Percentiles rank a stretch among this genome's conserved stretches.
Evolutionary conservation across 2,329 filamentous ascomycete species (phyloP).

Genomic region (Colletotrichum euphorbiae): DNA sequence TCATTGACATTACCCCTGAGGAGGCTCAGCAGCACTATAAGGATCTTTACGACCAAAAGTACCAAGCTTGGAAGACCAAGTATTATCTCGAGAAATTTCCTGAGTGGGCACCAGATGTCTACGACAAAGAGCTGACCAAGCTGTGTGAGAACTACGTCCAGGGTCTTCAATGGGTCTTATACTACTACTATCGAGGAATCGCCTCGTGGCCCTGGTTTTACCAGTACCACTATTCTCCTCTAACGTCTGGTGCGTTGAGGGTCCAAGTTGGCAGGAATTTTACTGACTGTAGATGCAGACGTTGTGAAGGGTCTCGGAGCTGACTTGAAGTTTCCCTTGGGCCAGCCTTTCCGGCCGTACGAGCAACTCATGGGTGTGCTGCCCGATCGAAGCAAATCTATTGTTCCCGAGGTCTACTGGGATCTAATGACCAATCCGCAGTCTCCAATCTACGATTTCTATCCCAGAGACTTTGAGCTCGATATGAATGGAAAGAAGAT

Average conservation of each 20-base stretch:
- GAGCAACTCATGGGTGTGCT: constrained; percentile 99
- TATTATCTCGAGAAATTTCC: constrained; percentile 92
- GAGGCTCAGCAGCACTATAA: constrained; percentile 84
- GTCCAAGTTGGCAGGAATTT: constrained; percentile 56
- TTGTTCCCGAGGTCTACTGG: constrained; percentile 89
- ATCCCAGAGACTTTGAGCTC: constrained; percentile 94
- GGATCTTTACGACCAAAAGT: constrained; percentile 89
- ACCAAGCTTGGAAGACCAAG: constrained; percentile 91
- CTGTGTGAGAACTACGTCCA: constrained; percentile 97
- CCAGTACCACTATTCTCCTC: constrained; percentile 93
- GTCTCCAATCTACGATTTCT: constrained; percentile 97
- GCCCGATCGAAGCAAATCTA: constrained; percentile 96
- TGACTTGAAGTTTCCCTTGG: constrained; percentile 90
- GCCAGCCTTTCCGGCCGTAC: constrained; percentile 93
- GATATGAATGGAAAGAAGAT: constrained; percentile 99
- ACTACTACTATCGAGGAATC: constrained; percentile 97
- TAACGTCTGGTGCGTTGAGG: constrained; percentile 79
- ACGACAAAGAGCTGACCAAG: constrained; percentile 78
- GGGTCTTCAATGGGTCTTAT: constrained; percentile 96
- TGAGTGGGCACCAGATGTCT: constrained; percentile 84
- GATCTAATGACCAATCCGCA: constrained; percentile 90
- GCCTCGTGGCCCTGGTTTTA: constrained; percentile 99
- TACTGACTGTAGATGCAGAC: constrained; percentile 64
- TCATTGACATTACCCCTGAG: constrained; percentile 82
- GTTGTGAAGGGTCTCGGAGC: constrained; percentile 89